Evolutionary conservation across 2,329 filamentous ascomycete species (phyloP), one percentile per base, ranked within the genome.

Genomic region (Penicillium sp.): DNA sequence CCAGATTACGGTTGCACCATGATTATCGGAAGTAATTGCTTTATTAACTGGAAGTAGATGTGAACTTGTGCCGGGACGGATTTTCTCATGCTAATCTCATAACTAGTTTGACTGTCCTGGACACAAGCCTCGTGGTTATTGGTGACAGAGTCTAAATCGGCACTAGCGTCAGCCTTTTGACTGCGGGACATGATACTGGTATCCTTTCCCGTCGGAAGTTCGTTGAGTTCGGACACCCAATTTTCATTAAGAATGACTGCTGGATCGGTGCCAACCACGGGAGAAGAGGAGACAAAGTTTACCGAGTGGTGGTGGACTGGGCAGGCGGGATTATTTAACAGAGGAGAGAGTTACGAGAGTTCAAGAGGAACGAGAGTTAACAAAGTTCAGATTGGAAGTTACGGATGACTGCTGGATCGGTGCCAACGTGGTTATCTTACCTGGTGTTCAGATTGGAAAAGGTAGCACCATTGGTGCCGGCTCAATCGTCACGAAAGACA

Each of bases 131-230:
- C 0, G 81, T 86, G 1, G 79, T 79, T 0, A 85, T 86, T 28
- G 84, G 84, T 1, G 79, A 85, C n/a, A 73, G 83, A 1, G 81
- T 83, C 15, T 82, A 85, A 73, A 76, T 85, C 38, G 85, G 84
- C 0, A 83, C 84, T 0, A 82, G 83, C 35, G 83, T 85, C 2
- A 77, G 74, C 59, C 83, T 86, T 35, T 82, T 82, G 58, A 80
- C 81, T 0, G 85, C 83, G 0, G 83, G 81, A 8, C 84, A 86
- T 62, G 82, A 85, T 64, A 78, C 78, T 0, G 80, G 81, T 47
- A 79, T 86, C 4, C 74, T 80, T 45, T 80, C 76, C 28, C 78
- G 83, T 1, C 72, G 80, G 12, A 80, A 82, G 5, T 78, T 81
- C 38, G 74, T 85, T 22, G 84, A 86, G 61, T 85, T 81, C 56